Percentiles rank a stretch among this genome's conserved stretches.
Evolutionary conservation across 345 rosid genomes (phyloP).

Genomic region (Sisymbrium irio): DNA sequence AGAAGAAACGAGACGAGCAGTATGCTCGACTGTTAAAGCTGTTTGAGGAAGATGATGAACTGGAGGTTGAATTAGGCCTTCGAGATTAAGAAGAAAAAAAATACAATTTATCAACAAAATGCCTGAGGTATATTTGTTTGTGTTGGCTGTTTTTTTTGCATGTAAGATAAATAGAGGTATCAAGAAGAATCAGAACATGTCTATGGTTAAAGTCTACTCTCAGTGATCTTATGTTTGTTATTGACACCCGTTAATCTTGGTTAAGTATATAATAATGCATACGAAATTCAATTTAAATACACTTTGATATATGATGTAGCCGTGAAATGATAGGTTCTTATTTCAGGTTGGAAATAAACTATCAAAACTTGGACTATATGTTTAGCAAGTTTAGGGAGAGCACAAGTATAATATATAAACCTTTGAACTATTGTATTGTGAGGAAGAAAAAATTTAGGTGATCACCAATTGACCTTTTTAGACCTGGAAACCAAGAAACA

Average conservation of each 20-base stretch:
- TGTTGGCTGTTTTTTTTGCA: not conserved
- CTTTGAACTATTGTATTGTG: no score
- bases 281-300: not conserved
- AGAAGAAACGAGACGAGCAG: slow-evolving; percentile 96
- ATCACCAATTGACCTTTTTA: not conserved
- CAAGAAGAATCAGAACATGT: not conserved
- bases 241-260: not conserved
- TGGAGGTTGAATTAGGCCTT: slow-evolving; percentile 95
- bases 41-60: slow-evolving; percentile 98
- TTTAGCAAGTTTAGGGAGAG: no score
- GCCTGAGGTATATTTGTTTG: slow-evolving; percentile 6
- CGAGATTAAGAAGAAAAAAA: slow-evolving; percentile 57
- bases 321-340: not conserved
- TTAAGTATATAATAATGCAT: not conserved
- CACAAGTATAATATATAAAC: no score
- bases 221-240: not conserved
- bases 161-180: not conserved
- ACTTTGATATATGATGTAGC: not conserved
- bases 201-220: not conserved
- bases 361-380: not conserved
- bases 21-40: slow-evolving; percentile 89
- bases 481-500: not conserved
- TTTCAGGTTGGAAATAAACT: no score
- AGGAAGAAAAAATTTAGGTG: not conserved
- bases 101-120: not conserved